These are phyloP conservation scores for Ophiocordyceps australis DNA, from an alignment of 2,329 filamentous ascomycete species.

Conservation along the genomic window DNA sequence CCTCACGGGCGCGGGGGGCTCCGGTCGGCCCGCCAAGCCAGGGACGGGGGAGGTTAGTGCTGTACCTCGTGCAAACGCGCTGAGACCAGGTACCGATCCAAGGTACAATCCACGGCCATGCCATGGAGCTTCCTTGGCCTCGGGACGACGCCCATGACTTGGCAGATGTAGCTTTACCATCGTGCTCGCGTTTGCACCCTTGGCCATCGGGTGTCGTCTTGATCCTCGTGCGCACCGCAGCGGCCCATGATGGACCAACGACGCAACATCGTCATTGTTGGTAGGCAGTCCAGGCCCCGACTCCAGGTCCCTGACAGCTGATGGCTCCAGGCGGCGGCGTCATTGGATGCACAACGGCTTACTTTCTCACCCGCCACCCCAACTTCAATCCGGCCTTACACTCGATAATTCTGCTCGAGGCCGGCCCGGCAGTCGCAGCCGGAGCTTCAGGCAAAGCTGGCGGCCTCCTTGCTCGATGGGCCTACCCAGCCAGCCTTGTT, in stretches of 20 bases:
- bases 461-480: conserved; percentile 78
- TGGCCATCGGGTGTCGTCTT: no score
- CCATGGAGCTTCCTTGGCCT: no score
- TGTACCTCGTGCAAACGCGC: no score
- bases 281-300: conserved; percentile 11
- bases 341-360: conserved; percentile 81
- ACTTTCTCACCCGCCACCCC: conserved; percentile 76
- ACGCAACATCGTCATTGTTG: conserved; percentile 31
- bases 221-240: no score
- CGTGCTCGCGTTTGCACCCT: no score
- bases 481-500: conserved; percentile 71
- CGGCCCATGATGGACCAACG: conserved; percentile 19
- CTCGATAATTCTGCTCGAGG: conserved; percentile 74
- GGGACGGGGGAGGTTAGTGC: no score
- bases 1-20: no score
- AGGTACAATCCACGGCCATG: no score
- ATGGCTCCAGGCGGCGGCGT: conserved; percentile 58
- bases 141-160: no score
- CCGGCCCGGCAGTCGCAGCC: conserved; percentile 63
- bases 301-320: conserved; percentile 1
- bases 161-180: no score
- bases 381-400: conserved; percentile 59
- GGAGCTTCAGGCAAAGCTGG: conserved; percentile 91
- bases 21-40: no score
- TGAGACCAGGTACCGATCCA: no score